Evolutionary conservation across 495 filamentous ascomycete species (phyloP).

Genomic region (Chaetomium fimeti): DNA sequence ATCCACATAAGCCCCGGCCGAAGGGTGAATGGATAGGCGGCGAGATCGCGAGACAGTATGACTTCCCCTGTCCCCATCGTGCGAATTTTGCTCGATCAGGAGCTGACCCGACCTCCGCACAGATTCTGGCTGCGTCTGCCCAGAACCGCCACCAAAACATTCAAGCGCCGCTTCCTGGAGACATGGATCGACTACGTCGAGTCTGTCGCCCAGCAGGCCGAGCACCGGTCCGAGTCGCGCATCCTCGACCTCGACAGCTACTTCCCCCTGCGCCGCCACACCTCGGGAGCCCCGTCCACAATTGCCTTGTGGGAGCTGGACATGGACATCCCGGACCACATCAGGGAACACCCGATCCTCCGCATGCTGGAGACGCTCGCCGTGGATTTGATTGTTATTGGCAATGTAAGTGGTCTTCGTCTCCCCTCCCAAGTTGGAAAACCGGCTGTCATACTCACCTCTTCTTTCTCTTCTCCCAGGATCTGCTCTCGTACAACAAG

Average conservation of each 20-base stretch:
- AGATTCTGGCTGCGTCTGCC: conserved; percentile 1
- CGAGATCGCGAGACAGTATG: not conserved
- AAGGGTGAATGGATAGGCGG: not conserved
- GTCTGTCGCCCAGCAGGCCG: not conserved
- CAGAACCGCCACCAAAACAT: not conserved
- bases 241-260: conserved; percentile 6
- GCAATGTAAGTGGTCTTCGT: not conserved
- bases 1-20: not conserved
- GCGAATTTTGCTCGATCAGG: too few relatives aligned
- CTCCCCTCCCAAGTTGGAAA: not conserved
- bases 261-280: not conserved
- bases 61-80: not conserved
- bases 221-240: not conserved
- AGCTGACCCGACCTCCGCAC: not conserved
- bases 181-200: conserved; percentile 7
- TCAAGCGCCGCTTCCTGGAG: conserved; percentile 1
- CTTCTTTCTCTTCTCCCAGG: not conserved
- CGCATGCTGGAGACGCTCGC: not conserved
- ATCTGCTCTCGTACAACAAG: conserved; percentile 2
- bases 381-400: conserved; percentile 3
- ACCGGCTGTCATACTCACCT: not conserved
- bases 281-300: not conserved
- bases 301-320: not conserved
- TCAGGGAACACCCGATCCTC: not conserved
- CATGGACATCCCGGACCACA: not conserved